Conservation (phyloP, 2,329 filamentous ascomycete species). For the Chrysoporthe puriensis region DNA sequence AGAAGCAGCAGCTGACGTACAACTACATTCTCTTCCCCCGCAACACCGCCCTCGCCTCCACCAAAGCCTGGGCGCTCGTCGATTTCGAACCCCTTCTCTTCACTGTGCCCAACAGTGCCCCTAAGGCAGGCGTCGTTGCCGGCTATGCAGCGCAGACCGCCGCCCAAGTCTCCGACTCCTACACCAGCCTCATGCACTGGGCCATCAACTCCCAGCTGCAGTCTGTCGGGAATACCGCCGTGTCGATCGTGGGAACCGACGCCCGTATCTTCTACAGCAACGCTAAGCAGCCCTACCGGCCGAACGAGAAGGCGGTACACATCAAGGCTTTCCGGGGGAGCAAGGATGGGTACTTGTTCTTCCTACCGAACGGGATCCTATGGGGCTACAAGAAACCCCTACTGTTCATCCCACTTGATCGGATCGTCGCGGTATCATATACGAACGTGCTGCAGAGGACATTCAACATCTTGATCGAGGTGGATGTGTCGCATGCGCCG, state of each 20-base stretch:
- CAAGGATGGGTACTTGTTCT: constrained; percentile 71
- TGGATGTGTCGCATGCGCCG: constrained; percentile 44
- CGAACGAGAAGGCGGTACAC: constrained; percentile 66
- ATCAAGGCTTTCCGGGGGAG: constrained; percentile 68
- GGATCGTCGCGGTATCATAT: constrained; percentile 67
- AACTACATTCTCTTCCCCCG: constrained; percentile 68
- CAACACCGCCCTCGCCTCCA: constrained; percentile 47
- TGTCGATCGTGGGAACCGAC: constrained; percentile 57
- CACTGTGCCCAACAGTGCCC: constrained; percentile 61
- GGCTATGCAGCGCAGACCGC: constrained; percentile 56
- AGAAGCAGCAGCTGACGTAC: constrained; percentile 67
- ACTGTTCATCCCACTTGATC: constrained; percentile 64
- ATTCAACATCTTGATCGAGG: constrained; percentile 69
- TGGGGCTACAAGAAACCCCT: constrained; percentile 74
- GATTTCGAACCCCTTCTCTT: constrained; percentile 65
- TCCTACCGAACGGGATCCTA: constrained; percentile 67
- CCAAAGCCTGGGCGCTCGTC: constrained; percentile 37
- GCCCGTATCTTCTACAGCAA: constrained; percentile 61
- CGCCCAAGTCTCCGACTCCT: constrained; percentile 60
- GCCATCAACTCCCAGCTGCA: constrained; percentile 58
- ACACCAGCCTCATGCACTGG: constrained; percentile 64
- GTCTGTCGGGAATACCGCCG: constrained; percentile 47
- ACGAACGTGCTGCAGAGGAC: constrained; percentile 70
- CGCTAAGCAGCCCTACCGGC: constrained; percentile 60
- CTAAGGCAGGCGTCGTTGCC: constrained; percentile 61